Evolutionary conservation across 257 asterid genomes (phyloP), one percentile per base, ranked within the genome.

Genomic region (Petunia axillaris): DNA sequence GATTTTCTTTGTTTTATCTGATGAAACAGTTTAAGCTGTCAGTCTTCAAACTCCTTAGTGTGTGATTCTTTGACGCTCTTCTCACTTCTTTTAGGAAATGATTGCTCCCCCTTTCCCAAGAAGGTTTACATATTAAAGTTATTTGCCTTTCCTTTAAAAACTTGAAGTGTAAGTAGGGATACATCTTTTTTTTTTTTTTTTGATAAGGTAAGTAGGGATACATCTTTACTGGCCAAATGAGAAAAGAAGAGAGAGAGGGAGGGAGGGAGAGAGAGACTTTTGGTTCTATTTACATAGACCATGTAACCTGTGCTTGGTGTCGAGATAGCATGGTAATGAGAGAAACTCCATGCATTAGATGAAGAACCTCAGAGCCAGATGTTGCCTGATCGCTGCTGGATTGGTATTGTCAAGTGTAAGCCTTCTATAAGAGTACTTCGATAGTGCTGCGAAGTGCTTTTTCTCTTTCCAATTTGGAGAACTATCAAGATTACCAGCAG

Each of bases 331-430:
- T 44, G 76, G 58, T 68, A 44, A 68, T 25, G 59, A 43, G 35
- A 70, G 39, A 58, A 25, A 14, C 43, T 70, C 15, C 41, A 70
- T 46, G 59, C 43, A 46, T 36, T 70, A 70, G n/a, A 46, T 52
- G 59, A 44, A 11, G 77, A 46, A 8, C 44, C 36, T 73, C 25
- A 13, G 50, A 57, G 9, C 62, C 77, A 73, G 46, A 44, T 73
- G 77, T 73, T 73, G 13, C 78, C 36, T 73, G 63, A 73, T 52
- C 50, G 46, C 46, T 73, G 50, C 4, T 71, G 35, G 44, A 71
- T 41, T 48, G 35, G 46, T 73, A 50, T 50, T 50, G 36, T 55
- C 25, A 14, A 73, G 4, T 50, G 78, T 71, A 41, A 66, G 52
- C 46, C 68, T 63, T 63, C 14, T 11, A 38, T 38, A 5, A n/a